Base-by-base conservation (phyloP, 2,329 filamentous ascomycete genomes). In the Exophiala aquamarina region DNA sequence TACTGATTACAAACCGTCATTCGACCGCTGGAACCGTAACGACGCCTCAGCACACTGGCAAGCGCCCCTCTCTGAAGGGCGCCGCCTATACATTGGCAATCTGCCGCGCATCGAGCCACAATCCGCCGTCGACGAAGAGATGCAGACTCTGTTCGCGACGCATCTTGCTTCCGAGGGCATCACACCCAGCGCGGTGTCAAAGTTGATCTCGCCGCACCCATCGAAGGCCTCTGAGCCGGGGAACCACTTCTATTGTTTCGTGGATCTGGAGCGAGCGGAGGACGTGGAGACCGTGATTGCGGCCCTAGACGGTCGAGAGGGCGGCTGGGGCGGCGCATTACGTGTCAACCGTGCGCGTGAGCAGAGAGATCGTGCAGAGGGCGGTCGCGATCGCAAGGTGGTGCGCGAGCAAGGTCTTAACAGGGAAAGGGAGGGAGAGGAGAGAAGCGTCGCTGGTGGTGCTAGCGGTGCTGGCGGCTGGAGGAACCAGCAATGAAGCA, bases 171-270 rank as follows among this genome's bases (percentile, higher is more conserved):
- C 38, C 3, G 59, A 67, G 11, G 70, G 63, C 10, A 72, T 69
- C 53, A 62, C 69, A 11, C 62, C 77, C 59, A 65, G 70, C 56
- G 70, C 69, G 41, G 67, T 77, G 47, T 75, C 69, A 61, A 77
- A 76, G 60, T 60, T 75, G 35, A 84, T 78, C 70, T 83, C 74
- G 37, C 80, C 75, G 52, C 82, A 72, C 61, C 81, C 69, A 59
- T 79, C 66, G 59, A 83, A 73, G 48, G 70, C 68, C 19, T 63
- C 69, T n/a, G 69, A 71, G 32, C 68, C 72, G 0, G 79, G 78
- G 21, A 75, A 79, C 53, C 74, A 81, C 59, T 77, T 84, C 65
- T 85, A 81, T 63, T 79, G 80, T 57, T 86, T 85, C 49, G 78
- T 86, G n/a, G 81, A 86, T 57, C 75, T 86, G 46, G 69, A 68